These are phyloP conservation scores for Thielaviopsis populi DNA, from an alignment of 2,329 filamentous ascomycete species.

Conservation along the genomic window DNA sequence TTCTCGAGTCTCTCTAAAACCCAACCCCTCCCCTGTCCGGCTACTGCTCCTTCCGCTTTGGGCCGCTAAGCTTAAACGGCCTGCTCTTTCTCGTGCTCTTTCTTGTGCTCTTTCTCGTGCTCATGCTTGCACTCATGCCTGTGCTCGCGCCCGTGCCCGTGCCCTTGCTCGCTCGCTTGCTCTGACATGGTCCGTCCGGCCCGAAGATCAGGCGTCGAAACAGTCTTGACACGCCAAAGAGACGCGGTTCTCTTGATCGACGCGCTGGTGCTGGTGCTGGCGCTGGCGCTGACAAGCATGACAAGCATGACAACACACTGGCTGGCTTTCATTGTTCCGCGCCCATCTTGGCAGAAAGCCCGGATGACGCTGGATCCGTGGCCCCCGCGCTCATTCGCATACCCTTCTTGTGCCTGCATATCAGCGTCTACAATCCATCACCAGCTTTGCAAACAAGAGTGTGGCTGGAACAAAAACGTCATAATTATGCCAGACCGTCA, in stretches of 20 bases:
- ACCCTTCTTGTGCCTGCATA: no score
- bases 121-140: no score
- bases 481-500: background rate
- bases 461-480: background rate
- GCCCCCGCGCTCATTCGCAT: no score
- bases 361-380: no score
- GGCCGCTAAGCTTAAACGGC: conserved; percentile 4
- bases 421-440: background rate
- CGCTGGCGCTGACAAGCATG: no score
- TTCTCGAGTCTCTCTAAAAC: background rate
- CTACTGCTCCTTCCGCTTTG: background rate
- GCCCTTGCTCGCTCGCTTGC: no score
- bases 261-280: background rate
- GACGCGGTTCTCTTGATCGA: background rate
- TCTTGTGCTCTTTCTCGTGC: no score
- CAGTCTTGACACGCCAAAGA: conserved; percentile 4
- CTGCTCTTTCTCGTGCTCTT: background rate
- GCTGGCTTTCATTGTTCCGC: no score
- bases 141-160: no score
- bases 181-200: background rate
- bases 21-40: background rate
- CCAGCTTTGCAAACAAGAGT: background rate
- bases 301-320: no score
- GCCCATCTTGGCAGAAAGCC: no score
- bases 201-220: background rate